Evolutionary conservation across 148 eudicot species (phyloP).

Genomic region (Rhododendron mucronatum): DNA sequence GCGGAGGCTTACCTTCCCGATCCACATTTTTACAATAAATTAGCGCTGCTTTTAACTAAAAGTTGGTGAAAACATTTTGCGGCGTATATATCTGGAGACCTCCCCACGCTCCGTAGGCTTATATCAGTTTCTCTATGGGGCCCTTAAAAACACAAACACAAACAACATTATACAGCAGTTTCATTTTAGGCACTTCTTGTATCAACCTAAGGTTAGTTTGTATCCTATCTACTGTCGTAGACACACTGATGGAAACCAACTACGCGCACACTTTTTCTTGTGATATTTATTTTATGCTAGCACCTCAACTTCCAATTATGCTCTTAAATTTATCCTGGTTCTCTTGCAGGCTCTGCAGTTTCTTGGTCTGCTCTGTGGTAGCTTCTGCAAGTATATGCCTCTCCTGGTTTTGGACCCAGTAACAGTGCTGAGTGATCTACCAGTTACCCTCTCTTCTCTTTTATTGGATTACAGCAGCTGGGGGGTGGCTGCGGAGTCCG

Average conservation of each 20-base stretch:
- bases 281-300: background rate
- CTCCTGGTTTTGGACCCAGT: conserved; percentile 46
- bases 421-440: conserved; percentile 61
- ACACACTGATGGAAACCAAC: background rate
- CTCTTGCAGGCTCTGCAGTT: conserved; percentile 60
- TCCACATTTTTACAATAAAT: background rate
- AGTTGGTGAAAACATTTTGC: background rate
- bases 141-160: background rate
- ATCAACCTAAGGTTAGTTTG: background rate
- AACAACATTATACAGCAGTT: background rate
- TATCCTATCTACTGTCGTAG: background rate
- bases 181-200: background rate
- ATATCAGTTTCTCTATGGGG: background rate
- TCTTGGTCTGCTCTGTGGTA: conserved; percentile 65
- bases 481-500: conserved; percentile 46
- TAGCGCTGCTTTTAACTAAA: background rate
- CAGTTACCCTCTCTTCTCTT: conserved; percentile 61
- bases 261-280: background rate
- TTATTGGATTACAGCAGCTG: conserved; percentile 37
- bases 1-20: background rate
- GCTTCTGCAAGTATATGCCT: conserved; percentile 75
- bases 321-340: background rate
- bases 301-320: background rate
- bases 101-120: background rate
- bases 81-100: background rate